Percentiles rank a stretch among this genome's conserved stretches.
These are phyloP conservation scores for Penicillium fuscoglaucum DNA, from an alignment of 2,329 filamentous ascomycete genomes.

Conservation along the genomic window DNA sequence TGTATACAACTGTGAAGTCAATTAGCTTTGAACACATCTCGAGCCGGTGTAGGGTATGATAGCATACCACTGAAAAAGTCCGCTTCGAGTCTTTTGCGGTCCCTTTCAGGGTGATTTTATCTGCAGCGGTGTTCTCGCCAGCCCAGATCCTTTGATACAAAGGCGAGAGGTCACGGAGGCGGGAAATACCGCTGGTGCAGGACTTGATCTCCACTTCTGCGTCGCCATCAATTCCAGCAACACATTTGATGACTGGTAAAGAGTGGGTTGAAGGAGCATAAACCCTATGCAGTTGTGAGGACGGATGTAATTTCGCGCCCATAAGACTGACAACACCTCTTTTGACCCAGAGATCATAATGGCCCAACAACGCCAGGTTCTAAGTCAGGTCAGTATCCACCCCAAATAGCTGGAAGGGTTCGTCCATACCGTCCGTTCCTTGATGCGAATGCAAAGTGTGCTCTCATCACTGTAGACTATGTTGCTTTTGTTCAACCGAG, in stretches of 20 bases:
- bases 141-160: slow-evolving; percentile 58
- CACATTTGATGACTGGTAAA: slow-evolving; percentile 53
- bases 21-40: slow-evolving; percentile 17
- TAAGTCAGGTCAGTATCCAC: slow-evolving; percentile 27
- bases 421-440: slow-evolving; percentile 39
- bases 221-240: slow-evolving; percentile 42
- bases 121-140: slow-evolving; percentile 34
- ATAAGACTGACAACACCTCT: slow-evolving; percentile 58
- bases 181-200: slow-evolving; percentile 45
- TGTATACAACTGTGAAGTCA: slow-evolving; percentile 38
- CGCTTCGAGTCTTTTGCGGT: slow-evolving; percentile 29
- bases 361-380: slow-evolving; percentile 51
- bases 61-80: slow-evolving; percentile 45
- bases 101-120: slow-evolving; percentile 34
- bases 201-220: slow-evolving; percentile 53
- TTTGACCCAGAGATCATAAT: slow-evolving; percentile 59
- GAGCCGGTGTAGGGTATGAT: not conserved
- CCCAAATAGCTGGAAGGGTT: not conserved
- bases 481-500: slow-evolving; percentile 37
- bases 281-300: slow-evolving; percentile 47
- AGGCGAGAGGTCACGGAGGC: slow-evolving; percentile 51
- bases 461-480: slow-evolving; percentile 41
- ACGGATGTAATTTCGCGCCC: slow-evolving; percentile 57
- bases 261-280: slow-evolving; percentile 60
- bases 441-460: slow-evolving; percentile 42